Evolutionary conservation across 257 asterid genomes (phyloP).

Genomic region (Nicotiana paniculata): DNA sequence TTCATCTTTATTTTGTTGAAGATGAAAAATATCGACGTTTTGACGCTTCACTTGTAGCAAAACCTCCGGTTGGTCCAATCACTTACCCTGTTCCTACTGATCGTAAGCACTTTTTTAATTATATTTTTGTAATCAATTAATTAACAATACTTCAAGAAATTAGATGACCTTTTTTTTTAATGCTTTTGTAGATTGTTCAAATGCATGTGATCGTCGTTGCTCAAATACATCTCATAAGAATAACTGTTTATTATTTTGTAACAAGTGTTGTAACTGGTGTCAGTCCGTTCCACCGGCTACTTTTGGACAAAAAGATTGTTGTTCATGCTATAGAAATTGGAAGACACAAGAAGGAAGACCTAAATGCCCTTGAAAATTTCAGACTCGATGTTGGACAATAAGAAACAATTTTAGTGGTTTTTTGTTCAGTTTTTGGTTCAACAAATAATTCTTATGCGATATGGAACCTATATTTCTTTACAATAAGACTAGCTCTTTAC

Average conservation of each 20-base stretch:
- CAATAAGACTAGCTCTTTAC: too few relatives aligned
- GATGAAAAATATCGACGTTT: background rate
- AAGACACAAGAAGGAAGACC: conserved; percentile 17
- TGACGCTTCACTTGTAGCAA: background rate
- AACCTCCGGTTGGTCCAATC: background rate
- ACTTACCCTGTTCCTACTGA: background rate
- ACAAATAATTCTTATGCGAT: background rate
- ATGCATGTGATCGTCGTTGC: conserved; percentile 17
- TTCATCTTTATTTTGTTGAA: too few relatives aligned
- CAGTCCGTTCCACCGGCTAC: too few relatives aligned
- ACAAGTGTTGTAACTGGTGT: conserved; percentile 4
- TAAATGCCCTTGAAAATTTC: conserved; percentile 20
- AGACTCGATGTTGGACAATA: background rate
- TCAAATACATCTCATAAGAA: conserved; percentile 10
- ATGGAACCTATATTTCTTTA: background rate
- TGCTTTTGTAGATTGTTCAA: background rate
- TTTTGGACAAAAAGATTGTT: too few relatives aligned
- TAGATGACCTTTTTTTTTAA: background rate
- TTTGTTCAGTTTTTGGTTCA: too few relatives aligned
- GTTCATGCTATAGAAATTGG: conserved; percentile 14
- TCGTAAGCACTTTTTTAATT: background rate
- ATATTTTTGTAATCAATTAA: background rate
- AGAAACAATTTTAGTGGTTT: background rate
- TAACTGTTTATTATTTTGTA: conserved; percentile 12
- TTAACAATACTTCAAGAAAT: background rate